phyloP scores from a whole-genome alignment of 2,329 filamentous ascomycete species.

The Monilinia polystroma region DNA sequence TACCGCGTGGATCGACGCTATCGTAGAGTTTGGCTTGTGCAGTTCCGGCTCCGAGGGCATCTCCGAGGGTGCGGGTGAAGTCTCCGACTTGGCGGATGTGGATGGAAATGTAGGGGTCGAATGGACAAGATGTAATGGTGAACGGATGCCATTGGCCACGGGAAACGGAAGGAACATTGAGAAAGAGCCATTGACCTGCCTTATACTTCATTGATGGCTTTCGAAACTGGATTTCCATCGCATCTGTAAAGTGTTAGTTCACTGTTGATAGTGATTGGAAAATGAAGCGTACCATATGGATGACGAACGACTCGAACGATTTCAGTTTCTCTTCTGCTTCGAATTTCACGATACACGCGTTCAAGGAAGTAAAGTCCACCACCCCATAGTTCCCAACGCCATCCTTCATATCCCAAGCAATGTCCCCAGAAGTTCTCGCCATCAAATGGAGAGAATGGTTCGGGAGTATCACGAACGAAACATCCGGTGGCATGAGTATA shows the following conservation, averaged over 20 bases:
- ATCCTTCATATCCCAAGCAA: conserved; percentile 92
- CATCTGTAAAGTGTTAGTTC: conserved; percentile 57
- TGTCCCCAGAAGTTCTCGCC: conserved; percentile 81
- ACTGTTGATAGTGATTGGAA: background rate
- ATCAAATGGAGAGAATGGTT: conserved; percentile 79
- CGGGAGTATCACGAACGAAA: conserved; percentile 81
- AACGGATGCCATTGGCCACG: conserved; percentile 97
- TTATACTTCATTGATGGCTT: conserved; percentile 98
- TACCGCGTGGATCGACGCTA: conserved; percentile 84
- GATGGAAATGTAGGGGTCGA: conserved; percentile 89
- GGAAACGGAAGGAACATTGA: conserved; percentile 88
- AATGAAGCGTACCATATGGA: conserved; percentile 69
- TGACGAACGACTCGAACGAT: conserved; percentile 94
- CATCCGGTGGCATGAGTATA: conserved; percentile 96
- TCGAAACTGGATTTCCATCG: conserved; percentile 93
- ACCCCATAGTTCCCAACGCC: conserved; percentile 92
- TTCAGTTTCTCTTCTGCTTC: conserved; percentile 76
- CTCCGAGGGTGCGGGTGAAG: conserved; percentile 90
- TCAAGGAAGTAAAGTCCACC: conserved; percentile 85
- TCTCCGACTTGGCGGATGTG: conserved; percentile 97
- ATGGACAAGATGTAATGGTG: conserved; percentile 97
- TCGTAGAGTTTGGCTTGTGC: conserved; percentile 90
- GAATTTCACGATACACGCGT: conserved; percentile 86
- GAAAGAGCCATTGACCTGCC: conserved; percentile 95
- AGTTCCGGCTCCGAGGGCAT: conserved; percentile 86